Base-by-base conservation (phyloP, 805 yeast species). In the Candida boleticola region DNA sequence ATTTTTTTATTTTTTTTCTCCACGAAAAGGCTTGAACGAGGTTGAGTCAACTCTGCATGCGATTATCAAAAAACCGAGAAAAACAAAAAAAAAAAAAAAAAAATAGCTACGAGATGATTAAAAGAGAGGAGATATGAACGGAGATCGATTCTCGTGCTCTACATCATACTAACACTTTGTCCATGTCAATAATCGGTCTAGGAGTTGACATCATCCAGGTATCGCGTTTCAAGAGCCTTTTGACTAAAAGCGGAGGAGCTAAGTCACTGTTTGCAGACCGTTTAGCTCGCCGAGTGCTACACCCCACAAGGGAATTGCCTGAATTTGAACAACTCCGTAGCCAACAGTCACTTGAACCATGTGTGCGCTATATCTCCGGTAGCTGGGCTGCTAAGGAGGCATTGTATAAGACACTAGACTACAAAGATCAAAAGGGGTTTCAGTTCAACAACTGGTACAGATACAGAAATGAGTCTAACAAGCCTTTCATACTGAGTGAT, bases 301-400 rank as follows among this genome's bases (percentile, higher is more conserved):
- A 85, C 54, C 70, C 71, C 1, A 46, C 54, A 16, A 80, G 77
- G 54, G 63, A 73, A 45, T 40, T 50, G 10, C 56, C 73, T 2
- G 43, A 40, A 3, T 73, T 74, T 40, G 38, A 47, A 3, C 23
- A 47, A 18, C 38, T 51, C 13, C 23, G 11, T 14, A 13, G 25
- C 10, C 21, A 38, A 2, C 30, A 54, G 5, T 56, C 65, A n/a
- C 10, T 53, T 1, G 54, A 50, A 1, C 47, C 52, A 6, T 56
- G 67, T 31, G 57, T 65, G 6, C 55, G 55, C 27, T 54, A 67
- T 3, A 57, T 85, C 16, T 76, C 87, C 1, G 78, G 80, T 2
- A 51, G 61, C 16, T 86, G 95, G 95, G 82, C 89, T 7, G 64
- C 77, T 6, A 86, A 86, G 49, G 95, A 86, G 52, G 90, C 93